A percentile compares a stretch with the other conserved stretches of the same genome.
Conservation (phyloP, 1,284 basidiomycete species). For the Coniophora puteana region DNA sequence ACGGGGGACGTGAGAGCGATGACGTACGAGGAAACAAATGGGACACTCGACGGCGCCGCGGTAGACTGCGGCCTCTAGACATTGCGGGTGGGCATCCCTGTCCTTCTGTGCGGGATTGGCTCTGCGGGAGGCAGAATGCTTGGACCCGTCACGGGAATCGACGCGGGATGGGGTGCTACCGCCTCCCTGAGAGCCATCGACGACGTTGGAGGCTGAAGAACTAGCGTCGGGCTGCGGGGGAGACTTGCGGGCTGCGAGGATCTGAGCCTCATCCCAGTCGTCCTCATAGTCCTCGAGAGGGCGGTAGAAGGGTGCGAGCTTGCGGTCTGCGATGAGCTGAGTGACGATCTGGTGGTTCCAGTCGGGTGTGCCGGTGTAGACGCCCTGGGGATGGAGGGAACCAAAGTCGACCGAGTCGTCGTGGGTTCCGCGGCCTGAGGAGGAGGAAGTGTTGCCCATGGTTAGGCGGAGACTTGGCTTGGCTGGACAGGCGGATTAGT, state of each 20-base stretch:
- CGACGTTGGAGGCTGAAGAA: too few species aligned
- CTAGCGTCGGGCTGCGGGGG: conserved; percentile 41
- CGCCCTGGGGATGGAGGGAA: conserved; percentile 81
- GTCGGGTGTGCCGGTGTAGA: conserved; percentile 85
- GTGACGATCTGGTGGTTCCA: conserved; percentile 89
- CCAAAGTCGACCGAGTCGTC: conserved; percentile 83
- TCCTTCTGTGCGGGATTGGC: too few species aligned
- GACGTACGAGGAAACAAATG: conserved; percentile 95
- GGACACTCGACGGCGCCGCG: conserved; percentile 92
- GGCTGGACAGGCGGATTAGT: too few species aligned
- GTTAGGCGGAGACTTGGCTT: too few species aligned
- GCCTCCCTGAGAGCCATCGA: too few species aligned
- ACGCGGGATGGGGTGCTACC: conserved; percentile 32
- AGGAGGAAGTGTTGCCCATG: conserved; percentile 80
- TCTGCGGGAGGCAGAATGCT: conserved; percentile 29
- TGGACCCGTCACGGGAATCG: conserved; percentile 35
- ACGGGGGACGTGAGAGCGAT: conserved; percentile 13
- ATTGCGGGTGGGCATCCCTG: too few species aligned
- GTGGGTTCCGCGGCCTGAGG: conserved; percentile 62
- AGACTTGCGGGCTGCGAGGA: conserved; percentile 73
- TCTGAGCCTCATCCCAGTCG: conserved; percentile 80
- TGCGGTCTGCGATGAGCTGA: conserved; percentile 82
- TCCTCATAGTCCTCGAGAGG: conserved; percentile 93
- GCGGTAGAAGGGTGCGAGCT: conserved; percentile 93
- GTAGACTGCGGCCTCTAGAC: conserved; percentile 77